These are phyloP conservation scores for Myxozyma kluyveri DNA, from an alignment of 805 yeast species.

Conservation along the genomic window DNA sequence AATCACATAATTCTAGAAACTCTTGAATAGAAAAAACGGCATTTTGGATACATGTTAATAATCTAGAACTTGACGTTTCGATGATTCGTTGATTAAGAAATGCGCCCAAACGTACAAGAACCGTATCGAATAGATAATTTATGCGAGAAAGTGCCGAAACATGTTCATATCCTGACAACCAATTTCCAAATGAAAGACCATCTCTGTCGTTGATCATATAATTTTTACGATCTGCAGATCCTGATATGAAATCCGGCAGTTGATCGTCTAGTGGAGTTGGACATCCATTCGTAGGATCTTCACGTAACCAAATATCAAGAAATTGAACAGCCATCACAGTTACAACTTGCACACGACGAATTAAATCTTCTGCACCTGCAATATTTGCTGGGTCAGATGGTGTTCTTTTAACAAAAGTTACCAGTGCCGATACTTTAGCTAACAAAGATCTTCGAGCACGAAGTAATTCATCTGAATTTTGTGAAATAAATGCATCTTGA, in stretches of 20 bases:
- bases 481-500: not conserved
- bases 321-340: not conserved
- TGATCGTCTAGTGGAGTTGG: not conserved
- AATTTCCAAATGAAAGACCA: not conserved
- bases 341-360: not conserved
- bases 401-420: not conserved
- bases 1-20: slow-evolving; percentile 40
- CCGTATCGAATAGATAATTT: slow-evolving; percentile 39
- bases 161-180: slow-evolving; percentile 6
- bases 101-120: slow-evolving; percentile 38
- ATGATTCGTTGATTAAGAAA: slow-evolving; percentile 35
- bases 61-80: slow-evolving; percentile 25
- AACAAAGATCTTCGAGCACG: not conserved
- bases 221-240: not conserved
- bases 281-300: not conserved
- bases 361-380: not conserved
- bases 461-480: not conserved
- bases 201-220: not conserved
- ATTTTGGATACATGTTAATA: slow-evolving; percentile 40
- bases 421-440: not conserved
- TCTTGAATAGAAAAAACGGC: slow-evolving; percentile 44
- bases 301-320: not conserved
- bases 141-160: slow-evolving; percentile 36
- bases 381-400: not conserved
- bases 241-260: not conserved